phyloP scores from a whole-genome alignment of 305 asterid genomes.

The Solanum hybrid region DNA sequence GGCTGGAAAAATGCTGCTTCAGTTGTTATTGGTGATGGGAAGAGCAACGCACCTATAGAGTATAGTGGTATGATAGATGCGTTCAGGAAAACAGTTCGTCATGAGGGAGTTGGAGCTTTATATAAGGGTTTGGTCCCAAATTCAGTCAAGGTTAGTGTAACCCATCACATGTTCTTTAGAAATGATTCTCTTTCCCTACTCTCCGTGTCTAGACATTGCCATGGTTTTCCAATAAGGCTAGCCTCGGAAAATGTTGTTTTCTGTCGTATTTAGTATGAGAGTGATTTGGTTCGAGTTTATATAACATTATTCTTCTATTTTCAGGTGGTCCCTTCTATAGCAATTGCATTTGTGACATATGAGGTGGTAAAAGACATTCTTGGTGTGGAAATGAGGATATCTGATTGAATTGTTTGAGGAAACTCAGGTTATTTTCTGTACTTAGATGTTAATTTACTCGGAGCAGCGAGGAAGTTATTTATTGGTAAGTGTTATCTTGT shows the following conservation, averaged over 20 bases:
- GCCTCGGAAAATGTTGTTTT: background rate
- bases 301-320: background rate
- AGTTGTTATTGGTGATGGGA: conserved; percentile 29
- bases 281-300: background rate
- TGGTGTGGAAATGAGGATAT: conserved; percentile 29
- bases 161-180: background rate
- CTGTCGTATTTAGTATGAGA: background rate
- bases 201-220: background rate
- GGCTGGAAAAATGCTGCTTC: conserved; percentile 28
- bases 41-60: conserved; percentile 14
- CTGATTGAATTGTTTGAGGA: conserved; percentile 15
- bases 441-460: conserved; percentile 7
- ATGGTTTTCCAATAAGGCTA: background rate
- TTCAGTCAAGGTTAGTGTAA: conserved; percentile 26
- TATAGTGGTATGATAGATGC: conserved; percentile 28
- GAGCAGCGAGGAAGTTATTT: conserved; percentile 4
- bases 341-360: conserved; percentile 30
- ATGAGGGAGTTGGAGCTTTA: conserved; percentile 25
- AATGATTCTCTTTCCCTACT: background rate
- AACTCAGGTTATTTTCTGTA: background rate
- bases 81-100: conserved; percentile 25
- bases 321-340: conserved; percentile 32
- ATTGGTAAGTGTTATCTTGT: background rate
- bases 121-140: conserved; percentile 32
- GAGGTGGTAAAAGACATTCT: conserved; percentile 27